Evolutionary conservation across 2,329 filamentous ascomycete species (phyloP), one percentile per base, ranked within the genome.

Genomic region (Furcasterigmium furcatum): DNA sequence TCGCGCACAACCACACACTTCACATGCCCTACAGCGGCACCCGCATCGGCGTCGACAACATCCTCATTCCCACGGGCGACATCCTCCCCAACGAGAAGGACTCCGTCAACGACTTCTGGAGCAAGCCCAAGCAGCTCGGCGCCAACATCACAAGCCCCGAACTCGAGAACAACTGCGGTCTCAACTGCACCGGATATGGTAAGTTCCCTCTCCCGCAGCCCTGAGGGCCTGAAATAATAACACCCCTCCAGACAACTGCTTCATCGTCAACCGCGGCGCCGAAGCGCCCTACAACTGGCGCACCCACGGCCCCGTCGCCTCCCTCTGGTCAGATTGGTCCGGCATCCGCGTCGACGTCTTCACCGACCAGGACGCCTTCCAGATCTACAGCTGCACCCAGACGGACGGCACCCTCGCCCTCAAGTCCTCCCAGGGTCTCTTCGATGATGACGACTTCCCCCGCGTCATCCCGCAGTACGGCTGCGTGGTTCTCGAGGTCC

Each of bases 401-500:
- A 82, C 88, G 69, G 84, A 95, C 66, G 88, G 88, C 55, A 74
- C 74, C 2, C 67, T 87, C 50, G 71, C 86, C 1, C 68, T 91
- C 50, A 91, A 91, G 72, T 70, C 71, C 49, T 85, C 81, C 0
- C 87, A 91, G 63, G 87, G 87, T 14, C 68, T 86, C 4, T 65
- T 72, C 50, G 73, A 79, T 50, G 66, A 77, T 49, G 51, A 66
- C 2, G 66, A 70, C 25, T 79, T 83, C 55, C 78, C 81, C 4
- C 73, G 84, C 30, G 79, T 78, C 8, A 85, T 90, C 21, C 76
- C 80, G 46, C 63, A 91, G 71, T 89, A 91, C 60, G 91, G 89
- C 25, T 96, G 92, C 65, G 60, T 96, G 21, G 92, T 96, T 41
- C 79, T 96, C 65, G 92, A 96, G 71, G 88, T 94, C 12, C 82